phyloP scores from a whole-genome alignment of 2,329 filamentous ascomycete species.

The Colletotrichum sp. region DNA sequence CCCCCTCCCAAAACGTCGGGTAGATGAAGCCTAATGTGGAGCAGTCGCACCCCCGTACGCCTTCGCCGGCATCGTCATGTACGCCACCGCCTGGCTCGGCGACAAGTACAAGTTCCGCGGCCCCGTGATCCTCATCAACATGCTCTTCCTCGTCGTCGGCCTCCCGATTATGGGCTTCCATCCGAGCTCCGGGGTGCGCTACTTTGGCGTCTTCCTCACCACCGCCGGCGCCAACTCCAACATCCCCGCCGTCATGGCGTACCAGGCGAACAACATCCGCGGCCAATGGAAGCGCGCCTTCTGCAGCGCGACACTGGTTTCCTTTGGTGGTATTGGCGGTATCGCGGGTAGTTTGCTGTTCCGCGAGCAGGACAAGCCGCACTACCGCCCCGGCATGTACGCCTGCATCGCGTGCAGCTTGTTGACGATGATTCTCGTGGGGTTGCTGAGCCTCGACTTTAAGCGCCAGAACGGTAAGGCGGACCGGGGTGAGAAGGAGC shows the following conservation, averaged over 20 bases:
- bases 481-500: constrained; percentile 56
- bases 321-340: constrained; percentile 78
- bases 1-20: no score
- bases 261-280: constrained; percentile 87
- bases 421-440: constrained; percentile 51
- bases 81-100: constrained; percentile 62
- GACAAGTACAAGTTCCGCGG: constrained; percentile 72
- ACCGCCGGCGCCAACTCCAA: constrained; percentile 81
- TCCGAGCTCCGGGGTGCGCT: constrained; percentile 60
- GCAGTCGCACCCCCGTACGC: constrained; percentile 70
- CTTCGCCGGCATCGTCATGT: constrained; percentile 70
- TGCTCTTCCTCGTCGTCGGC: constrained; percentile 70
- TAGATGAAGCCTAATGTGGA: not conserved
- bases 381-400: constrained; percentile 60
- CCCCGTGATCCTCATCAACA: constrained; percentile 70
- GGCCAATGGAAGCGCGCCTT: constrained; percentile 90
- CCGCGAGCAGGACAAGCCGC: constrained; percentile 58
- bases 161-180: constrained; percentile 76
- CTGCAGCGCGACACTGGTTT: constrained; percentile 76
- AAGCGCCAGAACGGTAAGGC: constrained; percentile 52
- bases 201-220: constrained; percentile 78
- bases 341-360: constrained; percentile 80
- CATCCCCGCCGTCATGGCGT: constrained; percentile 75
- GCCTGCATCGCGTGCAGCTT: constrained; percentile 58
- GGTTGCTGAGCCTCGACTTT: constrained; percentile 44